Evolutionary conservation across 345 rosid species (phyloP), one percentile per base, ranked within the genome.

Genomic region (Linum tenue): DNA sequence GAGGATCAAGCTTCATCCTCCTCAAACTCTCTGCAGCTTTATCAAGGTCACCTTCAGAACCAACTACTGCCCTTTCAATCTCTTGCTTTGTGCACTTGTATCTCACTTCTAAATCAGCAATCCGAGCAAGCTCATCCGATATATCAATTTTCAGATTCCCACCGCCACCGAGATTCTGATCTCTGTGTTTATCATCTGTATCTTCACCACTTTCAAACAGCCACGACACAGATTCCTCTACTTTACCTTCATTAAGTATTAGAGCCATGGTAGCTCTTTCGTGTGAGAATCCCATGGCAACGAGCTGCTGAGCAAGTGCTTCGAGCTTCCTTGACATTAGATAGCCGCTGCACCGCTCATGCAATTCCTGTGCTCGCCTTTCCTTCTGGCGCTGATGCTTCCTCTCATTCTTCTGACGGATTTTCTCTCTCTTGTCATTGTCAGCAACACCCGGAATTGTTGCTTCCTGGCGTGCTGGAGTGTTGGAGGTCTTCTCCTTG

Each of bases 331-430:
- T 80, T 0, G 97, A 88, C 96, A 91, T 91, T 37, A 91, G 89
- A 77, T 88, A 88, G 5, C 86, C 83, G 42, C 75, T 73, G 71
- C 94, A 88, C 38, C 90, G 83, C 66, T 91, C 97, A 67, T 81
- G 82, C 84, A 85, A 73, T 66, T 91, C 97, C 72, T 82, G 96
- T 64, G 91, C 90, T 58, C 97, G 91, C 75, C 81, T 84, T 80
- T 88, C 97, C 72, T 81, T 91, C 70, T 91, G 97, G 4, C 97
- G 94, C 68, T 85, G 97, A 76, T 91, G 97, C 76, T 91, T 91
- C 65, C 78, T 86, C 81, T 85, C 96, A 69, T 91, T 91, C 86
- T 91, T 88, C 69, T 85, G 96, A 41, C 96, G 97, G 59, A 80
- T 77, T 78, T 88, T 91, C 62, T 91, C 97, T 61, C 96, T 77